Evolutionary conservation across 2,329 filamentous ascomycete genomes (phyloP), one percentile per base, ranked within the genome.

Genomic region (Pseudogymnoascus sp.): DNA sequence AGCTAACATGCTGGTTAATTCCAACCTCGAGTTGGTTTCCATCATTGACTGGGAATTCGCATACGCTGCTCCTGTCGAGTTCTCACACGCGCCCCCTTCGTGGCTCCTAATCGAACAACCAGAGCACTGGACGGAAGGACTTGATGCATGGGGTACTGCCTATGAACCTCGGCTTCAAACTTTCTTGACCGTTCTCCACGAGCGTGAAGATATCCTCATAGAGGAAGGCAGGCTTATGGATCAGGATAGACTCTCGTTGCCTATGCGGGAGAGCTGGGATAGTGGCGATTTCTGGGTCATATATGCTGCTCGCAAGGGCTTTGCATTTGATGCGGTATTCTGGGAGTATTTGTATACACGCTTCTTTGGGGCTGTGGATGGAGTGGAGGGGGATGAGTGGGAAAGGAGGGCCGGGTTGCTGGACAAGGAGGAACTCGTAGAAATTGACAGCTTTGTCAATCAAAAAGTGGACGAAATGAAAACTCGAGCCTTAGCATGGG

Each of bases 281-380:
- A 63, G 39, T 59, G 66, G 63, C 8, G 61, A 65, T 57, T 68
- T 68, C 60, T 67, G 66, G 66, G 63, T 68, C 40, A 44, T 66
- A 41, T 62, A 63, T 63, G 66, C 60, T 21, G 29, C 58, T 59
- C 57, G 66, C 29, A 66, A 64, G 40, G 64, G 65, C 39, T 65
- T 64, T 40, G 63, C 65, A 9, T 61, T 67, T 17, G 64, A 68
- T 50, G 39, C 44, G 6, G 26, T 68, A 39, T 68, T 63, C 31
- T 66, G 63, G 65, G 15, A 54, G 10, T 41, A 26, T 41, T 40
- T 64, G 15, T 36, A 58, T 37, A 6, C 60, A 3, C 40, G 21
- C 1, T 44, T 44, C 6, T 44, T 26, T 44, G 40, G 40, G 21
- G 1, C 21, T n/a, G 3, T 1, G 21, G 11, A 2, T 26, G 40